phyloP scores from a whole-genome alignment of 2,329 filamentous ascomycete genomes.

The Fusarium sarcochroum region DNA sequence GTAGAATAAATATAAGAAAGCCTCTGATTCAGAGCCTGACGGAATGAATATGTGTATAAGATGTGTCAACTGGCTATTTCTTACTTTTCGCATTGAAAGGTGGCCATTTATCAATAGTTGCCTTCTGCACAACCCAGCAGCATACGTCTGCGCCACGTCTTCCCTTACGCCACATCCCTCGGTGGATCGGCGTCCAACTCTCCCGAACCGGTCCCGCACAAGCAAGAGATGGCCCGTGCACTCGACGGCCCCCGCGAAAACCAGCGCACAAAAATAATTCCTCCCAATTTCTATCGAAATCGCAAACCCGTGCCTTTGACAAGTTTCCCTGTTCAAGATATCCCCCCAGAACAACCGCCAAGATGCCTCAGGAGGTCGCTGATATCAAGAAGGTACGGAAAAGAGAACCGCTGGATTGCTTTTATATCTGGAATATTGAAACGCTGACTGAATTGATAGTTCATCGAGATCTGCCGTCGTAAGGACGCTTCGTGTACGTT shows the following conservation, averaged over 20 bases:
- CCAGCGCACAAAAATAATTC: conserved; percentile 54
- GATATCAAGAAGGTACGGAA: conserved; percentile 88
- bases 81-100: conserved; percentile 36
- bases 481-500: conserved; percentile 99
- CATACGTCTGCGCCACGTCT: conserved; percentile 34
- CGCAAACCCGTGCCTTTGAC: conserved; percentile 46
- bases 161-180: conserved; percentile 26
- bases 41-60: not conserved
- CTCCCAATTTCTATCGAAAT: conserved; percentile 49
- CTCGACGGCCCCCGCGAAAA: conserved; percentile 46
- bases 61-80: not conserved
- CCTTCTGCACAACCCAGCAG: conserved; percentile 8
- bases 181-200: conserved; percentile 42
- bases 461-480: conserved; percentile 99
- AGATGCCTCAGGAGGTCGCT: conserved; percentile 97
- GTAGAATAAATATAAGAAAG: not conserved
- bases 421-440: conserved; percentile 22
- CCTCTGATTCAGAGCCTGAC: too few species aligned
- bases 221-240: conserved; percentile 46
- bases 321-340: conserved; percentile 47
- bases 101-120: conserved; percentile 35
- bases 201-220: conserved; percentile 29
- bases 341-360: conserved; percentile 67
- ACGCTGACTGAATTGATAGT: conserved; percentile 69
- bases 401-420: not conserved